Conservation (phyloP, 2,329 filamentous ascomycete species). For the Sarocladiaceae sp. region DNA sequence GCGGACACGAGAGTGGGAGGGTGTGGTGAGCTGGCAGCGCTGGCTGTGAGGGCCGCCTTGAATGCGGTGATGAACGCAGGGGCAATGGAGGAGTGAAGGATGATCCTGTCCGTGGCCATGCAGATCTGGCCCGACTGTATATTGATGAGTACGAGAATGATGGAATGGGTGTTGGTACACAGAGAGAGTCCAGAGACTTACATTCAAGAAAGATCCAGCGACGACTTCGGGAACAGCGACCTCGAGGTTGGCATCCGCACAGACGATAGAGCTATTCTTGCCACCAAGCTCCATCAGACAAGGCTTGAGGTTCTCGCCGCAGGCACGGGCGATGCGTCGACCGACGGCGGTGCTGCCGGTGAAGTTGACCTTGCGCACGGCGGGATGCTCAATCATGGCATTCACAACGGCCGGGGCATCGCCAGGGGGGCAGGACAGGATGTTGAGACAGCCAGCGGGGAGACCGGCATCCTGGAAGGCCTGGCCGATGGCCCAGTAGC, state of each 20-base stretch:
- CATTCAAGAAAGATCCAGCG: constrained; percentile 30
- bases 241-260: constrained; percentile 37
- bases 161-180: not conserved
- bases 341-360: constrained; percentile 37
- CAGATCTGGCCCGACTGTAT: constrained; percentile 54
- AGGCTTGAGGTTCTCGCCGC: constrained; percentile 36
- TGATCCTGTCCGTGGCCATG: constrained; percentile 62
- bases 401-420: constrained; percentile 60
- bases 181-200: no score
- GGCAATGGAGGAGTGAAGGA: constrained; percentile 24
- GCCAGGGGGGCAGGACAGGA: constrained; percentile 55
- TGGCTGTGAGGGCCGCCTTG: not conserved
- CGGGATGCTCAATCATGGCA: constrained; percentile 48
- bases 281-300: constrained; percentile 42
- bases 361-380: constrained; percentile 36
- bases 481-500: constrained; percentile 52
- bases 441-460: constrained; percentile 63
- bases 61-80: constrained; percentile 11
- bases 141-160: not conserved
- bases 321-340: constrained; percentile 28
- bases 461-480: constrained; percentile 65
- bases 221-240: constrained; percentile 27
- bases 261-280: constrained; percentile 36
- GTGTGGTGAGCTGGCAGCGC: not conserved
- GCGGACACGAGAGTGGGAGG: not conserved